Percentiles rank a stretch among this genome's conserved stretches.
phyloP scores from a whole-genome alignment of 2,329 filamentous ascomycete species.

The Helotiales sp. region DNA sequence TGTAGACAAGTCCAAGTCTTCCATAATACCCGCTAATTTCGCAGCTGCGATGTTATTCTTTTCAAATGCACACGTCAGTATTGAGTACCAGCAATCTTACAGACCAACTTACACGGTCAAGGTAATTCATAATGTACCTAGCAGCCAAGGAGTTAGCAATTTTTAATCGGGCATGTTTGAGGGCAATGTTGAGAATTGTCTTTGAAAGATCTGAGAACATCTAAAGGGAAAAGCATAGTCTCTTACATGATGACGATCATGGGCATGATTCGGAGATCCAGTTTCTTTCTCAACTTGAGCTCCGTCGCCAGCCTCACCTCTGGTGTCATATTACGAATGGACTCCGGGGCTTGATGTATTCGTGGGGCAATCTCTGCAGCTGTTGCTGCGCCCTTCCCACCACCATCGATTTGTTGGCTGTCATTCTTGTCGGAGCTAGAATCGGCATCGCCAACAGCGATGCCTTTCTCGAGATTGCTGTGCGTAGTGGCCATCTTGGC shows the following conservation, averaged over 20 bases:
- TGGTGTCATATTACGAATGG: conserved; percentile 52
- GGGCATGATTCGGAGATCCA: conserved; percentile 68
- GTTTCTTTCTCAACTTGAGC: conserved; percentile 62
- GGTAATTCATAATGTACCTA: conserved; percentile 69
- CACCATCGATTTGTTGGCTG: conserved; percentile 29
- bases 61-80: background rate
- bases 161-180: background rate
- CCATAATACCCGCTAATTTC: conserved; percentile 54
- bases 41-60: conserved; percentile 61
- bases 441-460: conserved; percentile 25
- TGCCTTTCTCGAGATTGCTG: conserved; percentile 28
- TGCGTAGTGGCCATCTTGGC: conserved; percentile 18
- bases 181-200: background rate
- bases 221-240: background rate
- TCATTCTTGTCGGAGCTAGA: conserved; percentile 31
- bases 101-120: conserved; percentile 51
- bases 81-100: conserved; percentile 35
- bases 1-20: conserved; percentile 49
- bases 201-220: background rate
- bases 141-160: background rate
- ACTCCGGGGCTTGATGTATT: conserved; percentile 33
- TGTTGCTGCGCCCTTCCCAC: conserved; percentile 14
- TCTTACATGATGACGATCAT: conserved; percentile 65
- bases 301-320: conserved; percentile 60
- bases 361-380: background rate